Evolutionary conservation across 768 basidiomycete genomes (phyloP).

Genomic region (Boletus rubroflammeus): DNA sequence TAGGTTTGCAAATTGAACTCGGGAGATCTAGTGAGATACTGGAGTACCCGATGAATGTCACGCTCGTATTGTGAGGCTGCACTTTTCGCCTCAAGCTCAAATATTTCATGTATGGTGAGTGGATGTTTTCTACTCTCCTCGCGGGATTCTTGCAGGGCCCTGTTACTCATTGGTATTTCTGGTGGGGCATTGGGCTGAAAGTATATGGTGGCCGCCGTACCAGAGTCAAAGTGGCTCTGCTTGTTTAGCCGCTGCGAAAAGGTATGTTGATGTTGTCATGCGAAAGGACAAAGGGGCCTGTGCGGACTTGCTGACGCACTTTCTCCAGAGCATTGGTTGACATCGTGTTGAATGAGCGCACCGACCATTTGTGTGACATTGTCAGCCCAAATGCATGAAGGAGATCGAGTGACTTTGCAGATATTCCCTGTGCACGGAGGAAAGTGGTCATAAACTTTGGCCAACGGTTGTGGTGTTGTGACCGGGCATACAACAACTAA

Average conservation of each 20-base stretch:
- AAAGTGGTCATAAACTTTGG: not conserved
- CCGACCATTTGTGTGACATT: not conserved
- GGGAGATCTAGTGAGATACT: slow-evolving; percentile 25
- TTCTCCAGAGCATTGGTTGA: not conserved
- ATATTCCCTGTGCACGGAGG: not conserved
- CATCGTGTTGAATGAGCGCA: not conserved
- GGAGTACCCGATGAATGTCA: slow-evolving; percentile 21
- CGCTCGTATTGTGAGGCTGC: rapidly evolving
- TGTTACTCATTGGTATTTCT: too few relatives aligned
- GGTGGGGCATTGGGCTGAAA: slow-evolving; percentile 25
- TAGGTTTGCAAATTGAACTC: slow-evolving; percentile 19
- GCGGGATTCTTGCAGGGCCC: slow-evolving; percentile 11
- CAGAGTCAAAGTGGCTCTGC: slow-evolving; percentile 33
- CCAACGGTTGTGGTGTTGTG: not conserved
- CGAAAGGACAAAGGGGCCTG: not conserved
- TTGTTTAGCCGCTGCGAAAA: slow-evolving; percentile 38
- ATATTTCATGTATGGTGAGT: too few relatives aligned
- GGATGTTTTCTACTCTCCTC: too few relatives aligned
- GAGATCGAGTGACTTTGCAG: not conserved
- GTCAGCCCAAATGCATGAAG: not conserved
- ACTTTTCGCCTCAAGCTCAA: slow-evolving; percentile 6
- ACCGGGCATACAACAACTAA: not conserved
- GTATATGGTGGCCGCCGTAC: slow-evolving; percentile 34
- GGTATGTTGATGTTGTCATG: slow-evolving; percentile 1
- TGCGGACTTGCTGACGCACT: slow-evolving; percentile 10